Percentiles rank a stretch among this genome's conserved stretches.
These are phyloP conservation scores for Fragaria iinumae DNA, from an alignment of 306 rosid genomes.

Conservation along the genomic window DNA sequence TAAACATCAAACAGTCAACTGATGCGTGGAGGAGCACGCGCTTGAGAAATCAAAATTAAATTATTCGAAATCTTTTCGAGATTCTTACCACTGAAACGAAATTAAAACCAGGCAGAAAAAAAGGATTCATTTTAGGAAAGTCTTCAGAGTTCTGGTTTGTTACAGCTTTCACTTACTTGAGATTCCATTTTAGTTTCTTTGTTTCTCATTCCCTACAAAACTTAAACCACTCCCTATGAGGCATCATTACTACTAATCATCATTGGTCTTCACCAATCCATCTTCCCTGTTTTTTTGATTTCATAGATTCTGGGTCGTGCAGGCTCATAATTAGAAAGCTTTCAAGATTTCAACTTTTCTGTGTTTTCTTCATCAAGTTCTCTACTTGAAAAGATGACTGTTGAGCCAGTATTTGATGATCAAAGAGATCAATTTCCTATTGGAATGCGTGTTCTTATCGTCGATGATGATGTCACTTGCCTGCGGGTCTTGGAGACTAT, in stretches of 20 bases:
- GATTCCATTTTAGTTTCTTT: conserved; percentile 30
- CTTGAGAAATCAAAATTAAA: neutral
- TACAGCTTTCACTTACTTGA: conserved; percentile 15
- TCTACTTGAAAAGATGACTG: conserved; percentile 39
- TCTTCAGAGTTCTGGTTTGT: neutral
- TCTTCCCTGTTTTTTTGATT: conserved; percentile 14
- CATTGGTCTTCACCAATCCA: conserved; percentile 23
- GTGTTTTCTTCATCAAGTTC: neutral
- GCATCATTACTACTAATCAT: conserved; percentile 17
- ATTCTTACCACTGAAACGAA: neutral
- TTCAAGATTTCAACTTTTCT: neutral
- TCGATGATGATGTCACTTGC: conserved; percentile 89
- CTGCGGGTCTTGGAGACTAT: conserved; percentile 69
- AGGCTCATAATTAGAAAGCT: neutral
- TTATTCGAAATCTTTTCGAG: conserved; percentile 5
- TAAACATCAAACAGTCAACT: neutral
- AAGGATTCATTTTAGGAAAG: conserved; percentile 20
- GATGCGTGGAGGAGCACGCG: conserved; percentile 1
- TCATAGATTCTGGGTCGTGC: conserved; percentile 34
- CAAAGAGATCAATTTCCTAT: conserved; percentile 64
- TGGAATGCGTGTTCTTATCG: conserved; percentile 98
- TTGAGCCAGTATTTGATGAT: conserved; percentile 46
- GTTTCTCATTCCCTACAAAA: neutral
- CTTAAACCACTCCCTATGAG: neutral
- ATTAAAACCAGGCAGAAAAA: neutral